Conservation (phyloP, 108 stramenopile species). For the Poteriospumella lacustris region DNA sequence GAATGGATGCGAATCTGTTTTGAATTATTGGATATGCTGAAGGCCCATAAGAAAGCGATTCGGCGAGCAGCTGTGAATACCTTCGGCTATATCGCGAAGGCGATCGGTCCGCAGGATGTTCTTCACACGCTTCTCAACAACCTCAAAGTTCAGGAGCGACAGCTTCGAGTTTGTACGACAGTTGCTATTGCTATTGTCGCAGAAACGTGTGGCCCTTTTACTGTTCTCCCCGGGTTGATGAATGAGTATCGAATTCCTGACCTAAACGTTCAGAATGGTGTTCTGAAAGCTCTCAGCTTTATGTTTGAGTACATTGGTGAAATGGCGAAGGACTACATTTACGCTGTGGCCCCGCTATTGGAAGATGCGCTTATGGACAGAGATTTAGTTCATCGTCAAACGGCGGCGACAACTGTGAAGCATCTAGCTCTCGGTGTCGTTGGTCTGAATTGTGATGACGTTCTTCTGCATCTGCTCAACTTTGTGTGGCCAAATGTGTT, state of each 20-base stretch:
- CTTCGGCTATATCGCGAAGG: constrained; percentile 98
- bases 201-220: constrained; percentile 97
- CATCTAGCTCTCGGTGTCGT: constrained; percentile 92
- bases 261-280: constrained; percentile 98
- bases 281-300: constrained; percentile 95
- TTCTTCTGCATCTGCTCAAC: constrained; percentile 88
- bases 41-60: constrained; percentile 95
- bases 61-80: constrained; percentile 94
- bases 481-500: constrained; percentile 99
- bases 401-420: constrained; percentile 91
- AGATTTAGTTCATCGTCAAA: constrained; percentile 97
- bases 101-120: constrained; percentile 97
- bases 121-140: constrained; percentile 95
- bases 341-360: constrained; percentile 87
- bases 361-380: constrained; percentile 99
- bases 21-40: constrained; percentile 95
- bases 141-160: constrained; percentile 94
- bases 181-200: constrained; percentile 98
- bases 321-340: constrained; percentile 99
- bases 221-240: constrained; percentile 96
- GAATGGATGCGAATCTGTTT: constrained; percentile 99
- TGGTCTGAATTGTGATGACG: constrained; percentile 95
- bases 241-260: constrained; percentile 98
- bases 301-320: constrained; percentile 99
- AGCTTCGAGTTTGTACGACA: constrained; percentile 97